These are phyloP conservation scores for Lachancea sp. DNA, from an alignment of 805 yeast species.

Conservation along the genomic window DNA sequence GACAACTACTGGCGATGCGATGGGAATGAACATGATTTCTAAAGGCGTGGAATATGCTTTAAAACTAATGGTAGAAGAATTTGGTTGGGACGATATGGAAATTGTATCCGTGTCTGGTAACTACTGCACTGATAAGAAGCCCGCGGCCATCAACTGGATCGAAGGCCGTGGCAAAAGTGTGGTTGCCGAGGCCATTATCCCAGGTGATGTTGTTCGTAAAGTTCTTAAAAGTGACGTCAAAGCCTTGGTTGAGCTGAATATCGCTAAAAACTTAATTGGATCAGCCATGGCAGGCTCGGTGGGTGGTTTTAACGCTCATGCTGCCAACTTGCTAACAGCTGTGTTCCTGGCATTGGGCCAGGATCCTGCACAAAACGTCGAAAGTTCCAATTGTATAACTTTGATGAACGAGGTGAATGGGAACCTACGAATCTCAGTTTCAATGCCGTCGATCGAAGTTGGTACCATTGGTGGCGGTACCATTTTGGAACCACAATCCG, in stretches of 20 bases:
- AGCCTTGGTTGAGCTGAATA: conserved; percentile 84
- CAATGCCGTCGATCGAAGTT: conserved; percentile 98
- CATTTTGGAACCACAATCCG: conserved; percentile 91
- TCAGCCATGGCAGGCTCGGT: conserved; percentile 98
- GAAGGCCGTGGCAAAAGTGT: conserved; percentile 98
- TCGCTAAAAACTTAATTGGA: conserved; percentile 86
- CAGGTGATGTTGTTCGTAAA: conserved; percentile 67
- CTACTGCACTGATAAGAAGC: conserved; percentile 95
- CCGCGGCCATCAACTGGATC: conserved; percentile 98
- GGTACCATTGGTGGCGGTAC: conserved; percentile 99
- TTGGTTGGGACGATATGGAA: conserved; percentile 92
- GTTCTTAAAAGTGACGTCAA: conserved; percentile 90
- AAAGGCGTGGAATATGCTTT: conserved; percentile 92
- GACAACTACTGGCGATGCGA: conserved; percentile 99
- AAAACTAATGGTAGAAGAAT: conserved; percentile 75
- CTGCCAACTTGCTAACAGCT: conserved; percentile 94
- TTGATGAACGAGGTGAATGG: conserved; percentile 82
- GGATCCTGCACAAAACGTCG: conserved; percentile 99
- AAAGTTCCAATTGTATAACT: conserved; percentile 95
- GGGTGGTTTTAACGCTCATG: conserved; percentile 98
- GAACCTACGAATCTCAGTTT: conserved; percentile 84
- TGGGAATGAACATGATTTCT: conserved; percentile 99
- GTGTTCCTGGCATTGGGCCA: conserved; percentile 93
- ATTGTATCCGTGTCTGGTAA: conserved; percentile 92
- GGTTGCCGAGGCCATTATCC: conserved; percentile 92